Base-by-base conservation (phyloP, 2,329 filamentous ascomycete genomes). In the Pyrenophora tritici-repentis region DNA sequence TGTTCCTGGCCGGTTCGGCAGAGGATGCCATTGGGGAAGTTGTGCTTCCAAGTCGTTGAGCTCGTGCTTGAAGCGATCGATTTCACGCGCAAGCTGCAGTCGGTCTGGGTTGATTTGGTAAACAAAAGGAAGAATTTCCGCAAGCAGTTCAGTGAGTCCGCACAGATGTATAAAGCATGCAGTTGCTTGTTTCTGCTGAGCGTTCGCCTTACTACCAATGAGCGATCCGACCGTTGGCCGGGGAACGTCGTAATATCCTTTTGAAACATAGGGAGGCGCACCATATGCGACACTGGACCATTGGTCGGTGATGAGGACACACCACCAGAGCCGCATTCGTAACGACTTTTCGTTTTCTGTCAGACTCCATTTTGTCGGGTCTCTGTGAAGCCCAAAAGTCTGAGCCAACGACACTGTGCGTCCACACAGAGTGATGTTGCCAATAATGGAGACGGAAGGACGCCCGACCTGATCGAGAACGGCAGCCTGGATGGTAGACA, bases 251-350 rank as follows among this genome's bases (percentile, higher is more conserved):
- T 83, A 82, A 59, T 83, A 81, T 18, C 76, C 76, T 50, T 78
- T 78, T 3, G 75, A 72, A 9, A 83, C 79, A 42, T 81, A 78
- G 3, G 81, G 79, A 16, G 81, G 81, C 2, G 80, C 78, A 4
- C 81, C 81, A 58, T 84, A 81, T 4, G 79, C 80, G 45, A 83
- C 78, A 57, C 81, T 82, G 46, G 80, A 76, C 80, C 81, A 84
- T 34, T 80, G 76, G 64, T 84, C 81, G 49, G 82, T 81, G 33
- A 84, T 80, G 2, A 83, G 71, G 2, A 83, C 78, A 4, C 78
- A 81, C 82, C 82, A 84, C 79, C 81, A 84, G 3, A 82, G 65
- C 2, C 79, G 77, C 24, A 80, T 78, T 6, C 82, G 75, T 13
- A 80, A 68, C 7, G 76, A 73, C 56, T 82, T 83, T 55, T 84